Conservation (phyloP, 2,329 filamentous ascomycete genomes). For the Trichoderma sp. region DNA sequence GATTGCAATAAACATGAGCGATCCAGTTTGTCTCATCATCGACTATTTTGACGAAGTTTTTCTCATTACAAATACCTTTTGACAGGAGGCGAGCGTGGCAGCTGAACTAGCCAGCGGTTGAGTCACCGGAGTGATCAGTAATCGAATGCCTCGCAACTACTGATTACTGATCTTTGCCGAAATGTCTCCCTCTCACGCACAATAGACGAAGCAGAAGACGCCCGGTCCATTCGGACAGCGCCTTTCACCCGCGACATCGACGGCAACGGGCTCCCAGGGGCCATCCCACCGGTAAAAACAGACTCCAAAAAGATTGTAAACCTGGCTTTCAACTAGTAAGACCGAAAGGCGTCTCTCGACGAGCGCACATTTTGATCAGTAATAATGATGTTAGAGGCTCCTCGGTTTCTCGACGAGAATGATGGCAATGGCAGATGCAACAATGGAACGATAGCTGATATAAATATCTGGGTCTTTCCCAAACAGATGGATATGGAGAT, state of each 20-base stretch:
- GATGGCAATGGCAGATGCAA: neutral
- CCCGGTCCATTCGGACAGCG: neutral
- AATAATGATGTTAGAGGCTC: neutral
- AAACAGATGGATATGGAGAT: neutral
- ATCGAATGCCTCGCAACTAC: neutral
- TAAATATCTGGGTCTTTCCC: slow-evolving; percentile 6
- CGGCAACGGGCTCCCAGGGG: slow-evolving; percentile 3
- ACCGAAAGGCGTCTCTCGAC: neutral
- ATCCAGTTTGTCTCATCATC: too few species aligned
- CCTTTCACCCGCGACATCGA: neutral
- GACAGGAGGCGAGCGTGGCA: neutral
- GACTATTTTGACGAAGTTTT: too few species aligned
- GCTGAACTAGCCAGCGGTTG: neutral
- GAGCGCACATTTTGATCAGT: slow-evolving; percentile 4
- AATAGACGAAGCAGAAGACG: neutral
- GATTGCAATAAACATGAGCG: too few species aligned
- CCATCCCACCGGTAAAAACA: slow-evolving; percentile 16
- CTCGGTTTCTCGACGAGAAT: neutral
- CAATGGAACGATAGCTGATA: neutral
- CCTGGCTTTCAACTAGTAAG: neutral
- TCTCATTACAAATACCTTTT: too few species aligned
- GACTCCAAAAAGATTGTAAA: neutral
- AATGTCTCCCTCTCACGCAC: neutral
- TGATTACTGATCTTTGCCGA: slow-evolving; percentile 15
- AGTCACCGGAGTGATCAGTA: slow-evolving; percentile 4